These are phyloP conservation scores for Canavalia ensiformis DNA, from an alignment of 306 rosid genomes.

Conservation along the genomic window DNA sequence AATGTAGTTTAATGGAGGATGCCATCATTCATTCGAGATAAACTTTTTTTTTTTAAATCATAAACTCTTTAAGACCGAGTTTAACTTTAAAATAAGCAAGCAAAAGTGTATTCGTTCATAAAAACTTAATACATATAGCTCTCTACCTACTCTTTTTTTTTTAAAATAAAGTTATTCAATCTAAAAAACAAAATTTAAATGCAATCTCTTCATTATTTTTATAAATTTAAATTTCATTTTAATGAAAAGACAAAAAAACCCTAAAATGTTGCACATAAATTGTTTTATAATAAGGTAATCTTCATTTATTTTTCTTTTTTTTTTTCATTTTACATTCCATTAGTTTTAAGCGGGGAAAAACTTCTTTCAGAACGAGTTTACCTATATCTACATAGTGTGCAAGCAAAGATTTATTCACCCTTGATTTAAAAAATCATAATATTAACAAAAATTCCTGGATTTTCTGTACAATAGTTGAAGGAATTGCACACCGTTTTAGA, in stretches of 20 bases:
- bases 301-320: background rate
- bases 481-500: background rate
- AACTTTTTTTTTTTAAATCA: background rate
- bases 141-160: too few species aligned
- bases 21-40: constrained; percentile 32
- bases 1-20: constrained; percentile 20
- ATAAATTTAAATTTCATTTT: too few species aligned
- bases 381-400: background rate
- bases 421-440: background rate
- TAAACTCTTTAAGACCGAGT: background rate
- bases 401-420: background rate
- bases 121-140: too few species aligned
- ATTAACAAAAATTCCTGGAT: background rate
- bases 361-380: background rate
- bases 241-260: too few species aligned
- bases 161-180: too few species aligned
- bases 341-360: background rate
- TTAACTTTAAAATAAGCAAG: background rate
- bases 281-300: too few species aligned
- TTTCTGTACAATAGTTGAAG: background rate
- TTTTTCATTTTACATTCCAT: background rate
- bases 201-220: too few species aligned
- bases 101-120: background rate
- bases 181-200: too few species aligned
- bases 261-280: too few species aligned